phyloP scores from a whole-genome alignment of 257 asterid species.

The Eucommia ulmoides region DNA sequence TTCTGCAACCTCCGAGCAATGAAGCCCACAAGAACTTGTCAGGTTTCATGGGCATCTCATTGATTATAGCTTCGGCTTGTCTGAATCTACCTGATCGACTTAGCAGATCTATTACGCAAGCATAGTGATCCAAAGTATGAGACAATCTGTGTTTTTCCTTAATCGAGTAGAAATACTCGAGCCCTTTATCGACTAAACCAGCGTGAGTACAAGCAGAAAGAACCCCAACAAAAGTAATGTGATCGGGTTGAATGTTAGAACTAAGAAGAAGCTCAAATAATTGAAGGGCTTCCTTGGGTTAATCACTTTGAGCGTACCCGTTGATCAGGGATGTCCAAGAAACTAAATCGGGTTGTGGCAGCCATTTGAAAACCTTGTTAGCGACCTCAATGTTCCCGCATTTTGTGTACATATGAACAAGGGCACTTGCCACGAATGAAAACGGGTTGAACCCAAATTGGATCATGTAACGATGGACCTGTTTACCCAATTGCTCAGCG shows the following conservation, averaged over 20 bases:
- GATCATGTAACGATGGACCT: constrained; percentile 43
- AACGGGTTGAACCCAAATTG: constrained; percentile 51
- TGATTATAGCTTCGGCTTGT: constrained; percentile 36
- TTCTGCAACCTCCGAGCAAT: constrained; percentile 35
- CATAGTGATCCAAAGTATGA: constrained; percentile 46
- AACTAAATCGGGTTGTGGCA: constrained; percentile 48
- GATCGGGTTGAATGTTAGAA: constrained; percentile 39
- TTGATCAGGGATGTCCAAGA: constrained; percentile 72
- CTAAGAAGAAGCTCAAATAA: constrained; percentile 44
- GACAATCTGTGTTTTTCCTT: constrained; percentile 15
- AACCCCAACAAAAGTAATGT: constrained; percentile 63
- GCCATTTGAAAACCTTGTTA: constrained; percentile 30
- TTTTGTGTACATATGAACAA: constrained; percentile 74
- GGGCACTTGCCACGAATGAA: constrained; percentile 60
- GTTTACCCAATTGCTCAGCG: constrained; percentile 47
- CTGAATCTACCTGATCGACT: constrained; percentile 38
- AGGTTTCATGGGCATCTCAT: constrained; percentile 32
- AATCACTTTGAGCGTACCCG: constrained; percentile 49
- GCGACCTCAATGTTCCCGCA: constrained; percentile 70
- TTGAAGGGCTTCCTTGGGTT: constrained; percentile 34
- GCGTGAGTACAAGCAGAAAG: constrained; percentile 53
- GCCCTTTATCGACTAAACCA: constrained; percentile 50
- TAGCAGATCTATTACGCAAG: constrained; percentile 36
- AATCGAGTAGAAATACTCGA: constrained; percentile 26
- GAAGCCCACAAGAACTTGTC: constrained; percentile 44